These are phyloP conservation scores for Allomyces macrogynus DNA, from an alignment of 192 early-diverging fungal genomes.

Conservation along the genomic window DNA sequence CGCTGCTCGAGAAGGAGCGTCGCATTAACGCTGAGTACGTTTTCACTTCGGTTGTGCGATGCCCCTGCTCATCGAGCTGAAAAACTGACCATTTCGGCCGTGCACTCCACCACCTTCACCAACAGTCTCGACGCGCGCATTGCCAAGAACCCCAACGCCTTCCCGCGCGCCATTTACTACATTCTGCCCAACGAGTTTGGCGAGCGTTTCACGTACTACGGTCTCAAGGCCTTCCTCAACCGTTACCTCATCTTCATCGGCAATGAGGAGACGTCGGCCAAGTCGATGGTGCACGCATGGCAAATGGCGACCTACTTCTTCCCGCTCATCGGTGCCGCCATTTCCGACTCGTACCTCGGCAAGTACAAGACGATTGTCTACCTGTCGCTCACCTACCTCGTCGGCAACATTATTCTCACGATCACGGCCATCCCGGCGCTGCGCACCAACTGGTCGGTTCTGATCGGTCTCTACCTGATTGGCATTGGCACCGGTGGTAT, in stretches of 20 bases:
- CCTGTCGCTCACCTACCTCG: constrained; percentile 18
- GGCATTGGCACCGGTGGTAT: constrained; percentile 40
- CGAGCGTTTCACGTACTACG: constrained; percentile 37
- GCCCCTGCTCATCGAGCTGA: no score
- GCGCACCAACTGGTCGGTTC: constrained; percentile 24
- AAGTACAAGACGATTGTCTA: constrained; percentile 34
- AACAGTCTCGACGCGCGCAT: constrained; percentile 20
- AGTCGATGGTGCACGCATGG: constrained; percentile 14
- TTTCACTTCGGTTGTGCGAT: no score
- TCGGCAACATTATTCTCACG: constrained; percentile 18
- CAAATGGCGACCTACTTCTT: constrained; percentile 31
- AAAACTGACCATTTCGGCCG: no score
- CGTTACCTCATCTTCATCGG: constrained; percentile 17
- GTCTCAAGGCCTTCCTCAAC: constrained; percentile 27
- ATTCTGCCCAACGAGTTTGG: constrained; percentile 29
- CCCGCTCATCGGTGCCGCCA: constrained; percentile 33
- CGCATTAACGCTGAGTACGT: background rate
- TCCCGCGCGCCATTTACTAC: constrained; percentile 22
- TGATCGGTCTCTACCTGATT: constrained; percentile 28
- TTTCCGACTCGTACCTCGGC: constrained; percentile 42
- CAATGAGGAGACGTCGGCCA: constrained; percentile 11
- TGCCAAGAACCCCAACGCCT: constrained; percentile 19
- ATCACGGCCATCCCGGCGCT: constrained; percentile 20
- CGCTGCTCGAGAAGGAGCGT: background rate
- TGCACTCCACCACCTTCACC: no score